A percentile compares a stretch with the other conserved stretches of the same genome.
phyloP scores from a whole-genome alignment of 208 protist genomes.

The Naegleria lovaniensis region DNA sequence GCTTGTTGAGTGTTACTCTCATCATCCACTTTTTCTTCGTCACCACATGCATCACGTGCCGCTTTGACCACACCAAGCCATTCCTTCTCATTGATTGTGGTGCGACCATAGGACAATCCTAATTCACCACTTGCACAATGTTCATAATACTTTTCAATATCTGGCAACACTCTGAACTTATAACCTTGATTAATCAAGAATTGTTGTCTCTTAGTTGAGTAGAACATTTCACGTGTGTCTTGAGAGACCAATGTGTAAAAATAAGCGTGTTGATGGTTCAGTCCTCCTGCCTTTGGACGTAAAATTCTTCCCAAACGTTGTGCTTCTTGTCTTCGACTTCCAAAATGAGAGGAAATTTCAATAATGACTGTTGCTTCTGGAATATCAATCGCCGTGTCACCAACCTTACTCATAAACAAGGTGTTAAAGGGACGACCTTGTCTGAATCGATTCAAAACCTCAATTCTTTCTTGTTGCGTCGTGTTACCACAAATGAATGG shows the following conservation, averaged over 20 bases:
- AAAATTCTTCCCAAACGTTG: constrained; percentile 92
- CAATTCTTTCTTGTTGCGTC: constrained; percentile 73
- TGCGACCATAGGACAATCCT: background rate
- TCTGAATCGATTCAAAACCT: constrained; percentile 87
- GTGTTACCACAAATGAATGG: constrained; percentile 90
- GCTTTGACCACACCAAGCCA: background rate
- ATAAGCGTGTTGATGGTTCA: constrained; percentile 82
- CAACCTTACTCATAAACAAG: constrained; percentile 93
- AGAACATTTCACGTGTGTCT: constrained; percentile 94
- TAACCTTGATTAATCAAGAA: constrained; percentile 91
- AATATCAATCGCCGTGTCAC: constrained; percentile 95
- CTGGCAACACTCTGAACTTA: background rate
- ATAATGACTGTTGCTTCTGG: constrained; percentile 98
- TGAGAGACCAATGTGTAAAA: constrained; percentile 97
- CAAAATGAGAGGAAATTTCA: constrained; percentile 93
- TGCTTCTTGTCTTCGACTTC: constrained; percentile 86
- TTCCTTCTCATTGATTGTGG: background rate
- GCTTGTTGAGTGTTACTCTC: background rate
- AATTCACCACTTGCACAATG: background rate
- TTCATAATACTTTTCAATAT: background rate
- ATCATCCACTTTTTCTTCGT: background rate
- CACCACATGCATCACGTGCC: background rate
- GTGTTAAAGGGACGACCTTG: constrained; percentile 63
- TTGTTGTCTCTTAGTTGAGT: constrained; percentile 89
- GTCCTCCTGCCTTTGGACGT: constrained; percentile 60